Evolutionary conservation across 371 early-diverging fungal species (phyloP).

Genomic region (Lichtheimia ramosa): DNA sequence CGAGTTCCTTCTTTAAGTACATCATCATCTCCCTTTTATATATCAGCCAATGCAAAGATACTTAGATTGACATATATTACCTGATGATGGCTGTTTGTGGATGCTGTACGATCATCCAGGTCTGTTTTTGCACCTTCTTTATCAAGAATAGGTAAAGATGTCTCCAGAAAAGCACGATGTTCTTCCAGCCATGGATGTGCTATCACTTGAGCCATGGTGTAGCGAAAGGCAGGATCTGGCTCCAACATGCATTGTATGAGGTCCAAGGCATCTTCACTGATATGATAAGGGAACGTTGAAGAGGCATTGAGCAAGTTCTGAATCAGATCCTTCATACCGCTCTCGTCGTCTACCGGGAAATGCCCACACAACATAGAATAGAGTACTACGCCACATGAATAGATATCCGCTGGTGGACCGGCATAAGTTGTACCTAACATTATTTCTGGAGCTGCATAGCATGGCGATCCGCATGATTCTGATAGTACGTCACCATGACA

Average conservation of each 20-base stretch:
- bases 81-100: too few species aligned
- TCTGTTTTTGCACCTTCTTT: too few species aligned
- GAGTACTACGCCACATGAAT: slow-evolving; percentile 90
- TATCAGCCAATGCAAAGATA: too few species aligned
- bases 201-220: slow-evolving; percentile 45
- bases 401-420: too few species aligned
- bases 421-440: too few species aligned
- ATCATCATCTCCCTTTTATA: too few species aligned
- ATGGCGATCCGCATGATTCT: slow-evolving; percentile 92
- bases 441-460: too few species aligned
- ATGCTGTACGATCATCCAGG: too few species aligned
- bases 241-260: slow-evolving; percentile 48
- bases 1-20: too few species aligned
- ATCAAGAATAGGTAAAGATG: too few species aligned
- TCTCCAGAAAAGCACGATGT: not conserved
- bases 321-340: slow-evolving; percentile 57
- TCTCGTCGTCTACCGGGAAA: slow-evolving; percentile 79
- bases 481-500: slow-evolving; percentile 79
- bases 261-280: slow-evolving; percentile 26
- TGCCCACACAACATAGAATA: slow-evolving; percentile 70
- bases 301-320: slow-evolving; percentile 56
- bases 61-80: too few species aligned
- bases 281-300: slow-evolving; percentile 50
- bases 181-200: slow-evolving; percentile 53
- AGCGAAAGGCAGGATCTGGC: slow-evolving; percentile 50